Evolutionary conservation across 192 early-diverging fungal genomes (phyloP).

Genomic region (Phlyctochytrium planicorne): DNA sequence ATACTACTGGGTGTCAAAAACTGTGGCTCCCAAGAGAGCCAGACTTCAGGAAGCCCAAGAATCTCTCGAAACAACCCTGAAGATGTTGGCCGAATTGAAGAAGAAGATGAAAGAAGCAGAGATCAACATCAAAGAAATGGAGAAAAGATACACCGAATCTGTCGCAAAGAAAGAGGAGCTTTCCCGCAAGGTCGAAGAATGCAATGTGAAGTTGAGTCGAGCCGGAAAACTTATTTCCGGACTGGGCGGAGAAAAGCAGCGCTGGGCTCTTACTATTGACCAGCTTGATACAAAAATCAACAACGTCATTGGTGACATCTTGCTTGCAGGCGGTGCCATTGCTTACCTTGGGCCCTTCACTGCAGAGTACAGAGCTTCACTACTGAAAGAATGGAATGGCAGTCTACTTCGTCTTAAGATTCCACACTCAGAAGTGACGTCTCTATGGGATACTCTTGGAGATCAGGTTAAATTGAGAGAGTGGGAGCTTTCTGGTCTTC

Average conservation of each 20-base stretch:
- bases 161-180: constrained; percentile 66
- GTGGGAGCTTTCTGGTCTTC: constrained; percentile 57
- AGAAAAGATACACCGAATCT: constrained; percentile 56
- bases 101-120: constrained; percentile 59
- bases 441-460: constrained; percentile 54
- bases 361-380: constrained; percentile 45
- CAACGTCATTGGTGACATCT: constrained; percentile 59
- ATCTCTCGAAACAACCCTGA: constrained; percentile 53
- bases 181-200: constrained; percentile 59
- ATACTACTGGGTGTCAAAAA: constrained; percentile 59
- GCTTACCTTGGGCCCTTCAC: constrained; percentile 64
- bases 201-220: constrained; percentile 53
- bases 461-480: constrained; percentile 59
- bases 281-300: constrained; percentile 56
- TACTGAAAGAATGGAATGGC: constrained; percentile 56
- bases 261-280: constrained; percentile 57
- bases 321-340: constrained; percentile 57
- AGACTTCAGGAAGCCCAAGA: constrained; percentile 56
- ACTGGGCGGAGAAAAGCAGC: constrained; percentile 58
- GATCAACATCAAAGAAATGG: constrained; percentile 66
- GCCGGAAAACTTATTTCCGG: constrained; percentile 62
- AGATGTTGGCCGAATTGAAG: constrained; percentile 56
- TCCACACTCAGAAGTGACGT: constrained; percentile 59
- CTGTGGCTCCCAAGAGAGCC: constrained; percentile 61
- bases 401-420: constrained; percentile 51